Evolutionary conservation across 2,329 filamentous ascomycete species (phyloP).

Genomic region (Didymella glomerata): DNA sequence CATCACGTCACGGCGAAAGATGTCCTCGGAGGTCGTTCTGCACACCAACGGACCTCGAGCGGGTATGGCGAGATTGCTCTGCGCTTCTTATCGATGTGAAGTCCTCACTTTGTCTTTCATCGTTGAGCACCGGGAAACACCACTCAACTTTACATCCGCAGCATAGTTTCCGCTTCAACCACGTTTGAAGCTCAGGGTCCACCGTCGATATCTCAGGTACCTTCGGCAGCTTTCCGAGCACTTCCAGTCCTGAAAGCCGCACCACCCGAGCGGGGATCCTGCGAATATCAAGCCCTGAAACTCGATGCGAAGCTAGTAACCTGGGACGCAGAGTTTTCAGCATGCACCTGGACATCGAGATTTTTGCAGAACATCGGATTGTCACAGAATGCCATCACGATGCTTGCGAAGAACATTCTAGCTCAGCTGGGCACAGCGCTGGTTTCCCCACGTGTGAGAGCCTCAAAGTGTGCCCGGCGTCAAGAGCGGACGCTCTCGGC

Average conservation of each 20-base stretch:
- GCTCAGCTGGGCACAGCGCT: constrained; percentile 10
- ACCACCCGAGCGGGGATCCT: neutral
- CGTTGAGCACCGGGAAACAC: neutral
- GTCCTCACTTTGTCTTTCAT: neutral
- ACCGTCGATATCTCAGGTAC: constrained; percentile 7
- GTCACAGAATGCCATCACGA: constrained; percentile 23
- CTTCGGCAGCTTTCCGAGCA: constrained; percentile 16
- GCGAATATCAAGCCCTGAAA: neutral
- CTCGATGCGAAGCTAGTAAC: neutral
- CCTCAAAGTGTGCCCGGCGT: constrained; percentile 4
- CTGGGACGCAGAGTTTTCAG: constrained; percentile 12
- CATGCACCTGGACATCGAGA: constrained; percentile 11
- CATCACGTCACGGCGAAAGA: neutral
- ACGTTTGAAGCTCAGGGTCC: constrained; percentile 10
- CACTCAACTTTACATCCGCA: neutral
- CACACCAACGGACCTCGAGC: neutral
- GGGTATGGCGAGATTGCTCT: neutral
- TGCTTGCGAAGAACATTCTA: constrained; percentile 13
- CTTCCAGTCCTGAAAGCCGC: constrained; percentile 2
- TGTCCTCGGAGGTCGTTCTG: neutral
- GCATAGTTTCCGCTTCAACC: neutral
- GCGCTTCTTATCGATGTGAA: neutral
- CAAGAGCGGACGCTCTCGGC: constrained; percentile 16
- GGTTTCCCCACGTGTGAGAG: constrained; percentile 20
- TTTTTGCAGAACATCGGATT: constrained; percentile 23